Evolutionary conservation across 225 moss, liverwort and hornwort species (phyloP).

Genomic region (Bryum argenteum): DNA sequence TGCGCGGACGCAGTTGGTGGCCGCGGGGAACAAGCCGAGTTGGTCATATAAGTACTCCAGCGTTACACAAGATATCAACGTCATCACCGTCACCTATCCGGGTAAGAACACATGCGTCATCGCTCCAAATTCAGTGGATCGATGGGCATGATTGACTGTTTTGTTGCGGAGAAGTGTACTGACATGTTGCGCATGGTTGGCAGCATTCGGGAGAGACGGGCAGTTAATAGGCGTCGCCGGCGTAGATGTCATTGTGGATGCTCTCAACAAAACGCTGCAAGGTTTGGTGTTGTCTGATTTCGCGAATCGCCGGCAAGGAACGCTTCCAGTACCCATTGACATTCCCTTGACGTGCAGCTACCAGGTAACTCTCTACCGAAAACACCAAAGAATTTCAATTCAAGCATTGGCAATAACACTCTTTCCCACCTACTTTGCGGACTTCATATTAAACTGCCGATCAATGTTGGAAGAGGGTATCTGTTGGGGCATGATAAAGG

Average conservation of each 20-base stretch:
- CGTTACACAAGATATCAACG: background rate
- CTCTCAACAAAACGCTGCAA: background rate
- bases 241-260: conserved; percentile 3
- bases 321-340: conserved; percentile 4
- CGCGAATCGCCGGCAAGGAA: background rate
- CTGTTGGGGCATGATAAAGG: background rate
- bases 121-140: background rate
- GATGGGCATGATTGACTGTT: too few species aligned
- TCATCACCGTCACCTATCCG: conserved; percentile 22
- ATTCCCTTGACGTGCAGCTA: conserved; percentile 23
- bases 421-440: too few species aligned
- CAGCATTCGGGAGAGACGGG: conserved; percentile 27
- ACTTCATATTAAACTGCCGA: too few species aligned
- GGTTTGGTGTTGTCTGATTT: conserved; percentile 5
- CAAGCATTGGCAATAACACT: too few species aligned
- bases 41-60: conserved; percentile 21
- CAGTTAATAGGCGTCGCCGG: conserved; percentile 27
- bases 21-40: background rate
- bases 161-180: too few species aligned
- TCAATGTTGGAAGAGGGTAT: too few species aligned
- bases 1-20: conserved; percentile 20
- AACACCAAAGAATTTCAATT: too few species aligned
- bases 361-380: conserved; percentile 13
- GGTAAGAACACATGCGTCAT: background rate
- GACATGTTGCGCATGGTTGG: background rate